Evolutionary conservation across 345 rosid species (phyloP).

Genomic region (Ceriops tagal): DNA sequence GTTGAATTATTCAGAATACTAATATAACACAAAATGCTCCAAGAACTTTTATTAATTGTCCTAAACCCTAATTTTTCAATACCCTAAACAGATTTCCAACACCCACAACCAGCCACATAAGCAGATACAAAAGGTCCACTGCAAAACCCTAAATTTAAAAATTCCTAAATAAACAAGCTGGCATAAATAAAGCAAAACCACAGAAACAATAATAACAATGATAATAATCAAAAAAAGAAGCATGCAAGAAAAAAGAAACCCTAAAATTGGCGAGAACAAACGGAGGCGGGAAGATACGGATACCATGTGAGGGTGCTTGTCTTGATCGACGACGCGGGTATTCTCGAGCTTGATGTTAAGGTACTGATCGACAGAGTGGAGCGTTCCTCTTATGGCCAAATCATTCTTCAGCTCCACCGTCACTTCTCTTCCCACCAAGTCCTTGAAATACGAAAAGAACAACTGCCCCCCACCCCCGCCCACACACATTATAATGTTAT

Average conservation of each 20-base stretch:
- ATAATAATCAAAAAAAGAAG: not conserved
- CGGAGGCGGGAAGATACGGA: too few species aligned
- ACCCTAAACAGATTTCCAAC: too few species aligned
- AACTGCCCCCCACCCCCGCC: conserved; percentile 37
- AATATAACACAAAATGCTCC: too few species aligned
- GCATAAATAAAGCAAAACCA: too few species aligned
- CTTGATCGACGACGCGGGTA: conserved; percentile 98
- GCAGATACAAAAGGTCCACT: too few species aligned
- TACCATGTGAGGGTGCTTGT: conserved; percentile 99
- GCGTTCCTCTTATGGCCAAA: conserved; percentile 97
- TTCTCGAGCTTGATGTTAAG: conserved; percentile 99
- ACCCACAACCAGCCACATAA: too few species aligned
- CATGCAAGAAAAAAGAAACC: not conserved
- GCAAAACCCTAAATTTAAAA: too few species aligned
- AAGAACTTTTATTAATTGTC: too few species aligned
- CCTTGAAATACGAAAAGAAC: conserved; percentile 99
- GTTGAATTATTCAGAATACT: too few species aligned
- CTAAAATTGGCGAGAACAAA: not conserved
- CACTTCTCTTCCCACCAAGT: conserved; percentile 98
- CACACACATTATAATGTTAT: not conserved
- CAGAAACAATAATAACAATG: not conserved
- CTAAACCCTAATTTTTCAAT: too few species aligned
- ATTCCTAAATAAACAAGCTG: too few species aligned
- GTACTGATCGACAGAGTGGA: conserved; percentile 98
- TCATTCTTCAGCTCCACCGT: conserved; percentile 99